Percentiles rank a stretch among this genome's conserved stretches.
phyloP scores from a whole-genome alignment of 1,284 basidiomycete species.

The Sutorius eximius region DNA sequence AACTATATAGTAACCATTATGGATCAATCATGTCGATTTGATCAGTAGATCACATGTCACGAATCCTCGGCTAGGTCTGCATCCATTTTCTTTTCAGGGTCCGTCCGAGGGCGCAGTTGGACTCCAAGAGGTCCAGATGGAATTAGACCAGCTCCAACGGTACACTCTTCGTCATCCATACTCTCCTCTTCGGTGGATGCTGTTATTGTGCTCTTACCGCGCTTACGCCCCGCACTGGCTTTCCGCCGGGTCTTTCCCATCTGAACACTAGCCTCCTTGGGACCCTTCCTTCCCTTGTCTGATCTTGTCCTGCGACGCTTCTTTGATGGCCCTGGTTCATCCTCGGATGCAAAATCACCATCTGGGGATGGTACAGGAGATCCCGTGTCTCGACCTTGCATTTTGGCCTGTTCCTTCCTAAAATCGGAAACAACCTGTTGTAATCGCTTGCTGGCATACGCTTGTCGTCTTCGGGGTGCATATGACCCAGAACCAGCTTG shows the following conservation, averaged over 20 bases:
- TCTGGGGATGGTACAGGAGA: constrained; percentile 15
- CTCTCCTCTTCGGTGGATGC: constrained; percentile 23
- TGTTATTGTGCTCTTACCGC: not conserved
- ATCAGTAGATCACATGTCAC: constrained; percentile 2
- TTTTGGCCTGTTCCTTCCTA: constrained; percentile 49
- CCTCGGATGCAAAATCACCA: constrained; percentile 20
- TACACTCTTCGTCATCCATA: constrained; percentile 22
- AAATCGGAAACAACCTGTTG: constrained; percentile 89
- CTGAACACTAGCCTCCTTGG: constrained; percentile 9
- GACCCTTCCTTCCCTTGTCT: constrained; percentile 23
- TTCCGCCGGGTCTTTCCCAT: constrained; percentile 6
- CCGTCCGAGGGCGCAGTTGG: constrained; percentile 40
- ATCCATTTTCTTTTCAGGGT: constrained; percentile 30
- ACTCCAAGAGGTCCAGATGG: constrained; percentile 29
- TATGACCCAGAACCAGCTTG: constrained; percentile 62
- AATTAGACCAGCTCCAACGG: constrained; percentile 2
- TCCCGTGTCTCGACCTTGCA: constrained; percentile 10
- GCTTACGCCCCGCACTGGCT: constrained; percentile 4
- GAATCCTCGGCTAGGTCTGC: constrained; percentile 8
- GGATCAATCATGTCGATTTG: not conserved
- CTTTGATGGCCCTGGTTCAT: constrained; percentile 28
- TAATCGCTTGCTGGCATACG: constrained; percentile 82
- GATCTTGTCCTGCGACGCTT: constrained; percentile 26
- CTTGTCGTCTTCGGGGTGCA: constrained; percentile 77
- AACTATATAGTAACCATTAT: constrained; percentile 3